Base-by-base conservation (phyloP, 1,139 yeast genomes). In the Lodderomyces pseudojiufengensis region DNA sequence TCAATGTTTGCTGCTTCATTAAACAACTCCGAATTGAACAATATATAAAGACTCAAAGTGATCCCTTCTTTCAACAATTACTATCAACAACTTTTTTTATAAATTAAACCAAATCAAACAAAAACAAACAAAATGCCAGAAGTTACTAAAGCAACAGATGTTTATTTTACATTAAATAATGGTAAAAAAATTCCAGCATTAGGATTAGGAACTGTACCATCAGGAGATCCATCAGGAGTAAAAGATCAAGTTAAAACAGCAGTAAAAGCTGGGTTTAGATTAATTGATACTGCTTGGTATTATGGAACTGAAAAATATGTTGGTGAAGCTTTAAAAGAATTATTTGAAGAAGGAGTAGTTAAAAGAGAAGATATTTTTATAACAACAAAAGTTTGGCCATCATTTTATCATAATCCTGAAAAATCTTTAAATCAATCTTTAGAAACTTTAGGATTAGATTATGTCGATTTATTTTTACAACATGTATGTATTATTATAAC, bases 301-400 rank as follows among this genome's bases (percentile, higher is more conserved):
- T 76, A 76, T 49, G 76, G 77, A 0, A 63, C 73, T 5, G 81
- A 76, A 46, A 59, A 63, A 36, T 65, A 55, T 38, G 56, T 76
- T 27, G 81, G 81, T 3, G 60, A 69, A 44, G 80, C 76, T 1
- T 51, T 76, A 36, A 61, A 68, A 45, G 73, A 72, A 44, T 53
- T 70, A 35, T 62, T 76, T 42, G 69, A 58, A 3, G 70, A 65
- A 38, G 78, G 77, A 0, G 60, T 60, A 9, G 61, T 73, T 15
- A 75, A 65, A 42, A 65, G 84, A 43, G 79, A 76, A 43, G 84
- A 78, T 27, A 40, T 78, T 9, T 78, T 76, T 49, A 64, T 78
- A 44, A 78, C 84, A 5, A 73, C 82, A 4, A 78, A 78, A 50
- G 80, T 78, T 4, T 78, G 84, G 83, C 61, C 70, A 3, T 61